phyloP scores from a whole-genome alignment of 2,329 filamentous ascomycete species.

The Alternaria sp. region DNA sequence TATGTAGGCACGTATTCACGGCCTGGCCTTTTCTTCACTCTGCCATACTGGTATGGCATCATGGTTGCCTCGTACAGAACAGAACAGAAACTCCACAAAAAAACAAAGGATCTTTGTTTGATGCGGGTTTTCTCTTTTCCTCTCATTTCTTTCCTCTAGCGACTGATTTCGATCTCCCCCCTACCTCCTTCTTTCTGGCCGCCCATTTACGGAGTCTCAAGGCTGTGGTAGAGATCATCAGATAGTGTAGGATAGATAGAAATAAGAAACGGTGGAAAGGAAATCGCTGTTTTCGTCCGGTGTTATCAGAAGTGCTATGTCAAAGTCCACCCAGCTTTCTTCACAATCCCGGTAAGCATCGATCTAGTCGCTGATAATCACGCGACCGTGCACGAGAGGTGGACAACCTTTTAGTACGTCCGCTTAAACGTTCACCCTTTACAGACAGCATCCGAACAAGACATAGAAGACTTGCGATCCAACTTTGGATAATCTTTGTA shows the following conservation, averaged over 20 bases:
- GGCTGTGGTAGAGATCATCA: slow-evolving; percentile 47
- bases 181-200: slow-evolving; percentile 35
- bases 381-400: no score
- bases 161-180: slow-evolving; percentile 48
- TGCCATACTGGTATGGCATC: slow-evolving; percentile 27
- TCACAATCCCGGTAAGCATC: neutral
- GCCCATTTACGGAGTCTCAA: slow-evolving; percentile 25
- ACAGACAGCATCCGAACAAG: neutral
- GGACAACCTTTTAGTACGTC: neutral
- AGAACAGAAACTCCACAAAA: slow-evolving; percentile 46
- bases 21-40: slow-evolving; percentile 16
- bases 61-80: slow-evolving; percentile 32
- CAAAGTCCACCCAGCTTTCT: neutral
- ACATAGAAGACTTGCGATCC: neutral
- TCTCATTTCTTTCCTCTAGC: slow-evolving; percentile 12
- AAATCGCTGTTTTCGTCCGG: neutral
- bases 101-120: slow-evolving; percentile 46
- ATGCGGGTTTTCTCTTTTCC: slow-evolving; percentile 19
- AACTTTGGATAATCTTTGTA: neutral
- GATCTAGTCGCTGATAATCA: neutral
- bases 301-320: neutral
- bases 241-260: slow-evolving; percentile 42
- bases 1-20: slow-evolving; percentile 22
- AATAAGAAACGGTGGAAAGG: slow-evolving; percentile 16
- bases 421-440: neutral